Conservation (phyloP, 441 rosid species). For the Syzygium malaccense region DNA sequence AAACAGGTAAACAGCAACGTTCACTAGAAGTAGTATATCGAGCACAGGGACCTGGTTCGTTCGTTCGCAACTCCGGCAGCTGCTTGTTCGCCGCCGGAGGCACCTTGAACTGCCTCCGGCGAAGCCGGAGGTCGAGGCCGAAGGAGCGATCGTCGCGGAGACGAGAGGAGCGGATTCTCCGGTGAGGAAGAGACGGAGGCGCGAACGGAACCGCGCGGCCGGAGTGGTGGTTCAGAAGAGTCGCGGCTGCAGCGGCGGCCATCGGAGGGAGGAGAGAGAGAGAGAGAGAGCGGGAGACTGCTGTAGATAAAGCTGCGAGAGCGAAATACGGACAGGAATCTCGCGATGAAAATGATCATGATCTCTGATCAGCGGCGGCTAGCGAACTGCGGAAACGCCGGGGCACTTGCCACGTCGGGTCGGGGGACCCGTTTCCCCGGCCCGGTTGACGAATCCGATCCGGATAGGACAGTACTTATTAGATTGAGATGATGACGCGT, state of each 20-base stretch:
- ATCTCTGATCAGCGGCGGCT: not conserved
- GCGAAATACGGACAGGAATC: not conserved
- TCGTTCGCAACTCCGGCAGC: conserved; percentile 9
- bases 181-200: not conserved
- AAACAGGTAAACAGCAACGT: not conserved
- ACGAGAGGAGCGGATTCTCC: not conserved
- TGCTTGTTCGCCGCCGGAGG: conserved; percentile 22
- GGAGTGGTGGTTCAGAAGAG: conserved; percentile 19
- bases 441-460: not conserved
- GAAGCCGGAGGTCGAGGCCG: conserved; percentile 11
- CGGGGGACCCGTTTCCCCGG: not conserved
- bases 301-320: too few species aligned
- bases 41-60: conserved; percentile 21
- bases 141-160: not conserved
- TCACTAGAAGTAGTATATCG: not conserved
- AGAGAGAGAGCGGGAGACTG: not conserved
- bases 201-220: conserved; percentile 9
- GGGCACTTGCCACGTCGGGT: not conserved
- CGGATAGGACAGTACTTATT: not conserved
- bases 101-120: conserved; percentile 8
- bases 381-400: not conserved
- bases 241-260: conserved; percentile 12
- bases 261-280: conserved; percentile 7
- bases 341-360: not conserved
- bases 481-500: not conserved